Evolutionary conservation across 148 eudicot genomes (phyloP).

Genomic region (Heliamphora exappendiculata): DNA sequence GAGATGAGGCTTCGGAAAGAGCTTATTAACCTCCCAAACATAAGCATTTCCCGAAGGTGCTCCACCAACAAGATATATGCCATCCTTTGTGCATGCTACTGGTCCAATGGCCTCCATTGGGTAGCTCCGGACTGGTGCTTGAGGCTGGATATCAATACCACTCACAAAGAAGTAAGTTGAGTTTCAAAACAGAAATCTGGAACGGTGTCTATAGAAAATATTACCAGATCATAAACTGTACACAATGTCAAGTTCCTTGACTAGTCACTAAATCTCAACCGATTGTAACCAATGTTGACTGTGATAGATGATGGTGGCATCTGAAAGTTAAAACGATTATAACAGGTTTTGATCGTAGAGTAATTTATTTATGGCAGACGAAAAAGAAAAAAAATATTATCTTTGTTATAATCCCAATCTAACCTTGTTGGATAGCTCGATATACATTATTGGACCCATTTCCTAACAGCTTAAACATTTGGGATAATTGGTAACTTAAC

Average conservation of each 20-base stretch:
- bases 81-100: conserved; percentile 16
- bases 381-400: neutral
- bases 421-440: no score
- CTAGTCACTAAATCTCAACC: neutral
- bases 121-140: conserved; percentile 16
- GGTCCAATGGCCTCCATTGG: conserved; percentile 18
- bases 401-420: neutral
- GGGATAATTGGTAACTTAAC: no score
- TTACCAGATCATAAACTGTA: neutral
- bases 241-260: neutral
- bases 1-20: neutral
- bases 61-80: conserved; percentile 22
- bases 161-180: neutral
- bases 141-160: conserved; percentile 12
- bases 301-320: neutral
- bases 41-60: conserved; percentile 19
- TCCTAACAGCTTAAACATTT: no score
- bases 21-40: conserved; percentile 19
- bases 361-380: no score
- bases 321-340: neutral
- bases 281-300: neutral
- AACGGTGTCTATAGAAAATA: neutral
- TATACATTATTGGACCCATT: no score
- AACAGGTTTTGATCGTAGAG: no score
- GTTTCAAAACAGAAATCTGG: neutral